Evolutionary conservation across 805 yeast genomes (phyloP).

Genomic region (Cyberlindnera galapagoensis): DNA sequence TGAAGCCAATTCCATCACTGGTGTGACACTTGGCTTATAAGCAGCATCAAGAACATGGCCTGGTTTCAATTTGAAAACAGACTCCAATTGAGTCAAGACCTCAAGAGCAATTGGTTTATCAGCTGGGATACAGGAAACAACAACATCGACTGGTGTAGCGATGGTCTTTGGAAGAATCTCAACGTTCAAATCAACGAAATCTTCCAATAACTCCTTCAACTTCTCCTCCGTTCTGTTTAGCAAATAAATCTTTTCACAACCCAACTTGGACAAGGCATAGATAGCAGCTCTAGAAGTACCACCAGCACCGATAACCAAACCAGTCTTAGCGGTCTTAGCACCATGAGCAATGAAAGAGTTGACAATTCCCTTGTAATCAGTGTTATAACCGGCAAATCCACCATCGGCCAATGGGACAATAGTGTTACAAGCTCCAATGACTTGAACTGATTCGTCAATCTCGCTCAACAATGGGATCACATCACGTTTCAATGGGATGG

Average conservation of each 20-base stretch:
- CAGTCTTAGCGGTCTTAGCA: conserved; percentile 38
- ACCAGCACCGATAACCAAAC: conserved; percentile 92
- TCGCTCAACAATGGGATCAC: conserved; percentile 61
- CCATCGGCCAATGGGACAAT: conserved; percentile 48
- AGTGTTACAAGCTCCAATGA: conserved; percentile 95
- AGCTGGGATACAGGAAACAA: conserved; percentile 81
- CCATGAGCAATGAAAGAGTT: conserved; percentile 62
- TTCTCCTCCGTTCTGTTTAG: conserved; percentile 74
- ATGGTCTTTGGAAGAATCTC: conserved; percentile 44
- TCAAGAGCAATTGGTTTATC: conserved; percentile 57
- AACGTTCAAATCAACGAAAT: conserved; percentile 54
- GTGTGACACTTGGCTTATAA: conserved; percentile 84
- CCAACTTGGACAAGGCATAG: conserved; percentile 74
- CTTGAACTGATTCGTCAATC: conserved; percentile 66
- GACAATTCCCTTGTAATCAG: conserved; percentile 90
- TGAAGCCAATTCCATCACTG: conserved; percentile 74
- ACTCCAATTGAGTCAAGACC: conserved; percentile 43
- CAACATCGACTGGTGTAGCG: conserved; percentile 42
- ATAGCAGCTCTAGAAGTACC: conserved; percentile 96
- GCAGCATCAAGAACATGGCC: conserved; percentile 78
- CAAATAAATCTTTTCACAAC: conserved; percentile 71
- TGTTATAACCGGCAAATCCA: conserved; percentile 73
- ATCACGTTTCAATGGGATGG: conserved; percentile 87
- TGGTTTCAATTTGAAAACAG: conserved; percentile 36
- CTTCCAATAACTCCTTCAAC: conserved; percentile 46